Evolutionary conservation across 495 filamentous ascomycete genomes (phyloP).

Genomic region (Penicillium bovifimosum): DNA sequence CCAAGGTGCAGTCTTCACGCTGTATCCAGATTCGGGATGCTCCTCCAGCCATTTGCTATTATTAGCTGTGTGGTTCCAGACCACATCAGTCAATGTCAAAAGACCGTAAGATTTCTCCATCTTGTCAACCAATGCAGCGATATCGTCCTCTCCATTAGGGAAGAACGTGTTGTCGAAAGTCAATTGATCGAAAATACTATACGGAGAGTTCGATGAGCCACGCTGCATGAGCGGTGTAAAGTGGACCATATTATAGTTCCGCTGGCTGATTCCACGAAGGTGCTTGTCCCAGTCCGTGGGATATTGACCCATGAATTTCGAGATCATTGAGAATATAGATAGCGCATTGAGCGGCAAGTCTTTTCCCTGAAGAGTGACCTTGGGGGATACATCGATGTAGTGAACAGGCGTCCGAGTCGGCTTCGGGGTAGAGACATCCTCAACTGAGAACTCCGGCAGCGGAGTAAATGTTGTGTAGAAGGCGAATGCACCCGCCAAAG

Average conservation of each 20-base stretch:
- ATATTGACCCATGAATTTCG: conserved; percentile 95
- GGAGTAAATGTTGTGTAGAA: conserved; percentile 94
- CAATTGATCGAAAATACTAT: conserved; percentile 91
- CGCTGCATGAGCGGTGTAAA: conserved; percentile 91
- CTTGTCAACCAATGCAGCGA: conserved; percentile 65
- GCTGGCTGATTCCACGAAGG: conserved; percentile 74
- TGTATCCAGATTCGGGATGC: conserved; percentile 95
- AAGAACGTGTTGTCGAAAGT: conserved; percentile 79
- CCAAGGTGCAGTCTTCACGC: conserved; percentile 88
- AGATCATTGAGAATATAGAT: conserved; percentile 89
- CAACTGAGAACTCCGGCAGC: conserved; percentile 68
- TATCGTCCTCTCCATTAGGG: conserved; percentile 80
- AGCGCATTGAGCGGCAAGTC: conserved; percentile 77
- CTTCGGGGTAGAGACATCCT: conserved; percentile 43
- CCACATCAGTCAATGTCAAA: conserved; percentile 89
- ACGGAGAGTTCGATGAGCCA: conserved; percentile 89
- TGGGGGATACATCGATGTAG: conserved; percentile 90
- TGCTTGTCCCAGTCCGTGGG: conserved; percentile 86
- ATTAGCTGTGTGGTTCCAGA: conserved; percentile 96
- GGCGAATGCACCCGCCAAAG: conserved; percentile 81
- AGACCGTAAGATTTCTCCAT: conserved; percentile 83
- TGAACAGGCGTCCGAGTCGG: conserved; percentile 65
- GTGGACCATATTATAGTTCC: conserved; percentile 98
- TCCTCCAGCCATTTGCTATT: conserved; percentile 92
- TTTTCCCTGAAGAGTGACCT: conserved; percentile 63